Percentiles rank a stretch among this genome's conserved stretches.
Conservation (phyloP, 129 eudicot genomes). For the sunflower (Helianthus annuus) region HanXRQr2.0-SUNRISE NC_035433.2:69642109-69642608, state of each 20-base stretch:
- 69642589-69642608: background rate
- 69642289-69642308: slow-evolving; percentile 94
- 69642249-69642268: slow-evolving; percentile 69
- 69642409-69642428: slow-evolving; percentile 98
- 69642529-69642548: slow-evolving; percentile 95
- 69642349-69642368: no score
- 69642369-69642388: background rate
- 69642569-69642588: slow-evolving; percentile 85
- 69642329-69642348: background rate
- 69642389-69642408: slow-evolving; percentile 51
- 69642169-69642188: slow-evolving; percentile 85
- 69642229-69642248: slow-evolving; percentile 73
- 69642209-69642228: slow-evolving; percentile 88
- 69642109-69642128: slow-evolving; percentile 79
- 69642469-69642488: slow-evolving; percentile 82
- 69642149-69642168: slow-evolving; percentile 66
- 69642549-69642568: slow-evolving; percentile 98
- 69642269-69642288: slow-evolving; percentile 77
- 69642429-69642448: slow-evolving; percentile 97
- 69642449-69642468: slow-evolving; percentile 93
- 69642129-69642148: slow-evolving; percentile 89
- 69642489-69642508: slow-evolving; percentile 90
- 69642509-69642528: slow-evolving; percentile 92
- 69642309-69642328: slow-evolving; percentile 45
- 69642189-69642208: slow-evolving; percentile 96